Base-by-base conservation (phyloP, 202 grass and related monocot genomes). In the Cymbopogon flexuosus region DNA sequence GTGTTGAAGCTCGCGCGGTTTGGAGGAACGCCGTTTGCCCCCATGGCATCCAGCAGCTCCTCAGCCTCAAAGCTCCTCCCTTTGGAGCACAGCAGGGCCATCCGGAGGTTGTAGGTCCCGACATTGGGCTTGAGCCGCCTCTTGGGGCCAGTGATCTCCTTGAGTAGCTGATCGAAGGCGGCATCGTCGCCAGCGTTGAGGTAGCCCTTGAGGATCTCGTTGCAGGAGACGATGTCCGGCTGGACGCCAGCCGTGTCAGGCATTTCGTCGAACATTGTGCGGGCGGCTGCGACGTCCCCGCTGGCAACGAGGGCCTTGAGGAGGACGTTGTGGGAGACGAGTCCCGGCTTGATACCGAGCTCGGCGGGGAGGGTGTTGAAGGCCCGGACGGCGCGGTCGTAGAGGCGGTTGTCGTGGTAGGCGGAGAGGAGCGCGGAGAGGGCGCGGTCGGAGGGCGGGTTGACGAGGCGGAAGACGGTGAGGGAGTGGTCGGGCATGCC, bases 391-490 rank as follows among this genome's bases (percentile, higher is more conserved):
- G 77, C 77, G 47, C 81, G 84, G 52, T 91, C 91, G 63, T 86
- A 54, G 29, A 80, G 82, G 58, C 78, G 79, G 66, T 89, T 91
- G 64, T 91, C 72, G 62, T 88, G 64, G 81, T 88, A 97, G 21
- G 93, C 91, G 12, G 82, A 84, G 81, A 97, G 84, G 45, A 97
- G 90, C 6, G 86, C 88, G 23, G 89, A 93, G 79, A 97, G 75
- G 16, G 91, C 75, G 8, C 89, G 88, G 74, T 97, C 87, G 22
- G 89, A 81, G 18, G 89, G 79, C 7, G 76, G 81, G 16, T 16
- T 42, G 72, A 91, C 85, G 82, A 85, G 82, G 83, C 82, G 76
- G 87, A 97, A 93, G 41, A 79, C 72, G 71, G 84, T 76, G 68
- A 93, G 81, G 33, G 86, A 84, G 73, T 97, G 90, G 61, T 88